These are phyloP conservation scores for Trichopus zeylanicus DNA, from an alignment of 116 monocot species.

Conservation along the genomic window DNA sequence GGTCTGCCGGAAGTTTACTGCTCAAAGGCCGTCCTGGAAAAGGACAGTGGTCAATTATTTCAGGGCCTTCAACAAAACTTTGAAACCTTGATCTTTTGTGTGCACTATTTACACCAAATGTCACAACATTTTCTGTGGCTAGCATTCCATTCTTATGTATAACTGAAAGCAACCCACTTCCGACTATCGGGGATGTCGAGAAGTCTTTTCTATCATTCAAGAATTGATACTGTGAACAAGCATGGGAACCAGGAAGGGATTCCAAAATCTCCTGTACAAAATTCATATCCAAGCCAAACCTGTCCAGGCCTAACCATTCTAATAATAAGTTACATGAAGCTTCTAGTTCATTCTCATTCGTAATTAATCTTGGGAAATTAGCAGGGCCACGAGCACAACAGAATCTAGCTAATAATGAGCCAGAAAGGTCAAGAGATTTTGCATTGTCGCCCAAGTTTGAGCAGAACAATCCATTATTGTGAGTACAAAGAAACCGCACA, in stretches of 20 bases:
- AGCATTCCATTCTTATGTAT: constrained; percentile 25
- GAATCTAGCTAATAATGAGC: constrained; percentile 55
- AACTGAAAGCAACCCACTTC: constrained; percentile 55
- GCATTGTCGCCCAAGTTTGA: constrained; percentile 4
- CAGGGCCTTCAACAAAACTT: constrained; percentile 16
- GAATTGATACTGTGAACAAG: constrained; percentile 54
- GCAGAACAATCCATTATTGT: constrained; percentile 13
- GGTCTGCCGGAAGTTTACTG: constrained; percentile 60
- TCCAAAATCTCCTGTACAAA: constrained; percentile 90
- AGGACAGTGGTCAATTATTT: constrained; percentile 7
- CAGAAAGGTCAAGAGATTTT: constrained; percentile 9
- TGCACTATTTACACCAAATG: constrained; percentile 24
- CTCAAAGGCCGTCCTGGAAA: constrained; percentile 63
- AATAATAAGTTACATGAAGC: constrained; percentile 35
- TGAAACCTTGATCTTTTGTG: constrained; percentile 8
- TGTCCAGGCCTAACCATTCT: constrained; percentile 80
- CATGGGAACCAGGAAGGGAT: constrained; percentile 55
- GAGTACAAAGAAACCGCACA: constrained; percentile 59
- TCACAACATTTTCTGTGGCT: constrained; percentile 21
- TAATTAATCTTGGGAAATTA: constrained; percentile 19
- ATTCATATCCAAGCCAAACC: constrained; percentile 85
- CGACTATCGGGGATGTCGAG: constrained; percentile 44
- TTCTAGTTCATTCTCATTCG: constrained; percentile 45
- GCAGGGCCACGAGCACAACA: constrained; percentile 35
- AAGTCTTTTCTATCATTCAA: constrained; percentile 51